Conservation (phyloP, 1,284 basidiomycete species). For the Moniliophthora roreri region DNA sequence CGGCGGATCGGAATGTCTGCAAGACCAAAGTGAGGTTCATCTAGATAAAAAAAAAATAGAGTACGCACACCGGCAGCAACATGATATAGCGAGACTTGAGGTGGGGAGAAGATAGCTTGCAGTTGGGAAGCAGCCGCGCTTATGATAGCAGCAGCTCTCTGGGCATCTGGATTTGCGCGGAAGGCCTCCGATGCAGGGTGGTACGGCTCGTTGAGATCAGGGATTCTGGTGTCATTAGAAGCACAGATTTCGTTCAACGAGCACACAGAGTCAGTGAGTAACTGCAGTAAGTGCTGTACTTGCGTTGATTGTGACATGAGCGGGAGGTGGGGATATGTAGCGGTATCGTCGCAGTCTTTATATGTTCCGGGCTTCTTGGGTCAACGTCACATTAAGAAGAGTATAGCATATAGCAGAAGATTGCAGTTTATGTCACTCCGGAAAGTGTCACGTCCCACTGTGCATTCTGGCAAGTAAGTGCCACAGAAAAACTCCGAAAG, state of each 20-base stretch:
- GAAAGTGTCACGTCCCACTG: no score
- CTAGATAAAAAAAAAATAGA: neutral
- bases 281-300: no score
- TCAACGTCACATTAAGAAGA: no score
- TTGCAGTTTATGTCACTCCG: no score
- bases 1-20: neutral
- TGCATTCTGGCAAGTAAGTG: no score
- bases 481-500: no score
- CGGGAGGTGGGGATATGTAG: no score
- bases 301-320: no score
- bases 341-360: no score
- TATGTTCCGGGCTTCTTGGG: no score
- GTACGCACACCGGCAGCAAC: neutral
- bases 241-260: neutral
- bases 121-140: constrained; percentile 13
- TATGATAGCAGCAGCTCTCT: constrained; percentile 5
- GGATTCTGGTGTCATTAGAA: constrained; percentile 5
- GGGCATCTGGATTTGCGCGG: constrained; percentile 5
- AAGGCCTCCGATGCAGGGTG: constrained; percentile 13
- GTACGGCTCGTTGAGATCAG: constrained; percentile 8
- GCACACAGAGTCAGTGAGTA: no score
- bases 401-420: no score
- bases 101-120: constrained; percentile 10
- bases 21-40: neutral
- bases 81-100: constrained; percentile 3